Evolutionary conservation across 116 monocot genomes (phyloP).

Genomic region (Thalassia testudinum): DNA sequence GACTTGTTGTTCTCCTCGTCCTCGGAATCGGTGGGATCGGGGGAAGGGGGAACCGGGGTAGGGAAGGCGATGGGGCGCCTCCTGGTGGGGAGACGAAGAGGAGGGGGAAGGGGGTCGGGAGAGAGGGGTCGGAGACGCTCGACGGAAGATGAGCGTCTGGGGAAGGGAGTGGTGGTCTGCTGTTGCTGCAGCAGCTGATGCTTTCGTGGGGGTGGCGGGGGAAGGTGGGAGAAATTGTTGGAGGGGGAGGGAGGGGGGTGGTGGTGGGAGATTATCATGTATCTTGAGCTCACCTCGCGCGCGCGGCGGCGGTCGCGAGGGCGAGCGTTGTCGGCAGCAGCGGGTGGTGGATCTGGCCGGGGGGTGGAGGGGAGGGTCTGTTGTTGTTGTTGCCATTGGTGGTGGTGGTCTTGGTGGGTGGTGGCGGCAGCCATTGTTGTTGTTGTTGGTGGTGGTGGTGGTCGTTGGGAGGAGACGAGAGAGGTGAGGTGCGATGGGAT

Average conservation of each 20-base stretch:
- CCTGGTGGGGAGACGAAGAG: slow-evolving; percentile 6
- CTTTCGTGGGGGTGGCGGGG: background rate
- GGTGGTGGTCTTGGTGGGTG: background rate
- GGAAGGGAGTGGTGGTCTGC: background rate
- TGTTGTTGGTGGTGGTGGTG: too few relatives aligned
- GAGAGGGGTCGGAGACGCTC: slow-evolving; percentile 1
- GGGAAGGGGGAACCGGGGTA: background rate
- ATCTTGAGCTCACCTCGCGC: slow-evolving; percentile 49
- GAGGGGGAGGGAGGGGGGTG: slow-evolving; percentile 3
- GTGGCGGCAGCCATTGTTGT: background rate
- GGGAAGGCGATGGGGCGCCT: slow-evolving; percentile 4
- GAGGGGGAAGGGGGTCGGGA: slow-evolving; percentile 8
- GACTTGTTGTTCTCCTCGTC: too few relatives aligned
- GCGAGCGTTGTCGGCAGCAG: background rate
- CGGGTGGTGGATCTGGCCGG: too few relatives aligned
- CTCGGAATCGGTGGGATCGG: slow-evolving; percentile 14
- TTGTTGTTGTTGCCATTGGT: background rate
- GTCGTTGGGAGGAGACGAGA: too few relatives aligned
- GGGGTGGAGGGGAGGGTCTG: slow-evolving; percentile 1
- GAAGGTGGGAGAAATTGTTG: background rate
- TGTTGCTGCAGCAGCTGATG: background rate
- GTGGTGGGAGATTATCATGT: slow-evolving; percentile 15
- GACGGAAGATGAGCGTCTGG: slow-evolving; percentile 5
- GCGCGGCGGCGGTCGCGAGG: slow-evolving; percentile 12
- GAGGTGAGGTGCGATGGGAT: too few relatives aligned